These are phyloP conservation scores for Phytophthora sp. DNA, from an alignment of 352 stramenopile species.

Conservation along the genomic window DNA sequence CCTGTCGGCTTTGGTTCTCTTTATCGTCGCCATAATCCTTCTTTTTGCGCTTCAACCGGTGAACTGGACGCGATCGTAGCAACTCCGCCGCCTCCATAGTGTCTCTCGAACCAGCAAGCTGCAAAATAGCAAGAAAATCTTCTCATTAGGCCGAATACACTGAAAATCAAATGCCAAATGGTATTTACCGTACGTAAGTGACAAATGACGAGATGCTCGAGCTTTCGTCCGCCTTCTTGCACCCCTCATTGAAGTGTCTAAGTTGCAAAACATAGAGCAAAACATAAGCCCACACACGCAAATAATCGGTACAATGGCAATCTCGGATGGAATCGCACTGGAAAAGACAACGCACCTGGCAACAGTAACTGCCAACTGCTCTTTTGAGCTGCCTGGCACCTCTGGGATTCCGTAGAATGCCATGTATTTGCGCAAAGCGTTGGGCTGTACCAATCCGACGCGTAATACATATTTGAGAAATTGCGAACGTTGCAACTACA, in stretches of 20 bases:
- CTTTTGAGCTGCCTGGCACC: constrained; percentile 49
- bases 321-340: neutral
- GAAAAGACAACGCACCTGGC: constrained; percentile 48
- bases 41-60: constrained; percentile 27
- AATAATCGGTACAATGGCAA: constrained; percentile 1
- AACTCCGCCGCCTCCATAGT: constrained; percentile 21
- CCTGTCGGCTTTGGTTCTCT: constrained; percentile 39
- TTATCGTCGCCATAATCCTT: constrained; percentile 34
- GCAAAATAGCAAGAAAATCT: constrained; percentile 1
- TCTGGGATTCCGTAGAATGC: constrained; percentile 64
- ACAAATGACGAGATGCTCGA: constrained; percentile 72
- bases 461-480: constrained; percentile 2
- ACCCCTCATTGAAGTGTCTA: constrained; percentile 77
- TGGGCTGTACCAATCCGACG: constrained; percentile 35
- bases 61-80: constrained; percentile 12
- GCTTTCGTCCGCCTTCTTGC: constrained; percentile 64
- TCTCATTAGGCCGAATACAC: neutral
- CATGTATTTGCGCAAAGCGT: constrained; percentile 74
- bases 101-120: constrained; percentile 38
- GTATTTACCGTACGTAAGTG: constrained; percentile 49
- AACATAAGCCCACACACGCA: neutral
- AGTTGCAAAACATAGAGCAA: constrained; percentile 2
- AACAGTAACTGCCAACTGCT: constrained; percentile 66
- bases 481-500: constrained; percentile 26
- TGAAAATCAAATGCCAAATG: neutral